Conservation (phyloP, 169 alveolate species). For the Plasmodium blacklocki region DNA sequence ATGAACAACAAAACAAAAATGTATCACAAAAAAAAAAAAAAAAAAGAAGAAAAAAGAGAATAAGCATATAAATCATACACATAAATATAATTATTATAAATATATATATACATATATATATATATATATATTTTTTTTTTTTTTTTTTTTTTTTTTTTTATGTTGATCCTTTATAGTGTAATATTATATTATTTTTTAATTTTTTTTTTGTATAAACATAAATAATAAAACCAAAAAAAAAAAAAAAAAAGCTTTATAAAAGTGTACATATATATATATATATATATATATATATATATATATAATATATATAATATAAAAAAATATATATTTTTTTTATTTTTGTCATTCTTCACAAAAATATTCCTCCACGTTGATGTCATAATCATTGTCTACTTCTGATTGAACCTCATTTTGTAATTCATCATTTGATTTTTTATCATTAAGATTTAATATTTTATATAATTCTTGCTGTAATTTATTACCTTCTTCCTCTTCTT, state of each 20-base stretch:
- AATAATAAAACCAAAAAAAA: background rate
- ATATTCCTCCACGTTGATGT: slow-evolving; percentile 33
- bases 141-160: no score
- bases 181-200: no score
- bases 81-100: no score
- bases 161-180: no score
- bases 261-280: background rate
- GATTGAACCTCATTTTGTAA: background rate
- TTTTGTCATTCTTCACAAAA: slow-evolving; percentile 1
- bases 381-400: slow-evolving; percentile 11
- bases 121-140: no score
- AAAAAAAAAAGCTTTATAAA: background rate
- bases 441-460: slow-evolving; percentile 20
- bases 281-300: background rate
- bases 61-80: no score
- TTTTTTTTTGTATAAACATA: no score
- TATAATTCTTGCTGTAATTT: slow-evolving; percentile 29
- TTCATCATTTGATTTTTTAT: slow-evolving; percentile 6
- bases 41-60: no score
- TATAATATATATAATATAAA: background rate
- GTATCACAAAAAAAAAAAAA: no score
- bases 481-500: slow-evolving; percentile 16
- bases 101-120: no score
- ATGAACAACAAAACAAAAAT: no score
- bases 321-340: background rate